Evolutionary conservation across 116 monocot genomes (phyloP).

Genomic region (Posidonia oceanica): DNA sequence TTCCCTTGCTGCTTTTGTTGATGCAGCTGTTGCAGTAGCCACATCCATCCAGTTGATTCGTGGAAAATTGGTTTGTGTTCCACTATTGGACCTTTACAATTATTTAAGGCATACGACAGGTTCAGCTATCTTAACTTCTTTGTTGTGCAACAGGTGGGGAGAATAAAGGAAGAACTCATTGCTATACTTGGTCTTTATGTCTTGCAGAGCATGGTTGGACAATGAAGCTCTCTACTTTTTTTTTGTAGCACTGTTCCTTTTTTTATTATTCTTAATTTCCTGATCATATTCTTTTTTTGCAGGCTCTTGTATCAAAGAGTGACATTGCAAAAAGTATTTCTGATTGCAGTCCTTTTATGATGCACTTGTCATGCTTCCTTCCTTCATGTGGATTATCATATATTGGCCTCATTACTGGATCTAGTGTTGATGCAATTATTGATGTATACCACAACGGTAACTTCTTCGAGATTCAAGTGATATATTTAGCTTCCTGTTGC

Average conservation of each 20-base stretch:
- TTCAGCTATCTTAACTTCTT: not conserved
- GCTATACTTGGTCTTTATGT: slow-evolving; percentile 76
- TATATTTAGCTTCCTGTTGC: not conserved
- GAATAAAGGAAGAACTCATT: slow-evolving; percentile 45
- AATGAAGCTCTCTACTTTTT: not conserved
- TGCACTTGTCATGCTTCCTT: slow-evolving; percentile 41
- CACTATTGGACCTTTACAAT: not conserved
- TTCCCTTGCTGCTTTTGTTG: slow-evolving; percentile 28
- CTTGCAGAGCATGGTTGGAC: slow-evolving; percentile 62
- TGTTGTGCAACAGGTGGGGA: slow-evolving; percentile 29
- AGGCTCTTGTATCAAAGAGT: slow-evolving; percentile 74
- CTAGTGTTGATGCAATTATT: slow-evolving; percentile 23
- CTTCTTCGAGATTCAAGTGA: not conserved
- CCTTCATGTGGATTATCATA: slow-evolving; percentile 63
- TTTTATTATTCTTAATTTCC: slow-evolving; percentile 6
- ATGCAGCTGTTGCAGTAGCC: slow-evolving; percentile 41
- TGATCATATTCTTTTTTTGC: slow-evolving; percentile 6
- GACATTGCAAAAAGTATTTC: slow-evolving; percentile 21
- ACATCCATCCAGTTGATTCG: slow-evolving; percentile 54
- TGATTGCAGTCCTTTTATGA: slow-evolving; percentile 24
- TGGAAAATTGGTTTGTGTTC: slow-evolving; percentile 47
- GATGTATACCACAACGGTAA: slow-evolving; percentile 31
- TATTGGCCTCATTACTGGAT: slow-evolving; percentile 63
- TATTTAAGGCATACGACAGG: too few relatives aligned
- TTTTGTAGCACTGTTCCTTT: slow-evolving; percentile 1